Percentiles rank a stretch among this genome's conserved stretches.
phyloP scores from a whole-genome alignment of 106 monocot genomes.

The Cymbidium sinense region DNA sequence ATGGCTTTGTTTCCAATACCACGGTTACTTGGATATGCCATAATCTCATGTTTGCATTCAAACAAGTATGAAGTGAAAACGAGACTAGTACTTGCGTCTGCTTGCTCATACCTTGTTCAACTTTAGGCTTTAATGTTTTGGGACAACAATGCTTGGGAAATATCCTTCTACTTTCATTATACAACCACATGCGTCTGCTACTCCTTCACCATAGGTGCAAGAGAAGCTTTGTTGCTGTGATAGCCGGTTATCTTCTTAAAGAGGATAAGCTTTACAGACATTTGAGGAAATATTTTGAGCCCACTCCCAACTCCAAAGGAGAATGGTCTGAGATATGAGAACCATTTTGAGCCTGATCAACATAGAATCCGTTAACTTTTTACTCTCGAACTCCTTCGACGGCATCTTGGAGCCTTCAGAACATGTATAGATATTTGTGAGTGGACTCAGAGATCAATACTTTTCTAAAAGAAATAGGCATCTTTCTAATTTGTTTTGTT shows the following conservation, averaged over 20 bases:
- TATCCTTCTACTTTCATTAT: neutral
- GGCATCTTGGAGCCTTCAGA: neutral
- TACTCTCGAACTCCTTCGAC: neutral
- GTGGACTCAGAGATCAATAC: neutral
- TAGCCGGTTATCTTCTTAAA: neutral
- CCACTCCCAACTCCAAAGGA: neutral
- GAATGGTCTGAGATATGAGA: neutral
- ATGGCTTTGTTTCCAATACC: no score
- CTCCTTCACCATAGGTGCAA: neutral
- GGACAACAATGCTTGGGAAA: neutral
- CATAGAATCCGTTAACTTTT: neutral
- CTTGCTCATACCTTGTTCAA: no score
- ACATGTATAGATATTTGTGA: slow-evolving; percentile 9
- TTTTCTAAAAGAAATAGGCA: neutral
- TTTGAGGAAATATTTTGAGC: neutral
- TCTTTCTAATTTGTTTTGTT: neutral
- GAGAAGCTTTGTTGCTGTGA: neutral
- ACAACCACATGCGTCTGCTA: neutral
- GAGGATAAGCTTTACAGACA: neutral
- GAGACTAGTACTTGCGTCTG: no score
- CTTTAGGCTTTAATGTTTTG: no score
- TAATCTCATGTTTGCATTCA: no score
- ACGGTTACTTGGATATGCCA: no score
- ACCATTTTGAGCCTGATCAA: neutral
- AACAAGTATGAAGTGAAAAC: no score